These are phyloP conservation scores for Silene noctiflora DNA, from an alignment of 179 eudicot genomes.

Conservation along the genomic window DNA sequence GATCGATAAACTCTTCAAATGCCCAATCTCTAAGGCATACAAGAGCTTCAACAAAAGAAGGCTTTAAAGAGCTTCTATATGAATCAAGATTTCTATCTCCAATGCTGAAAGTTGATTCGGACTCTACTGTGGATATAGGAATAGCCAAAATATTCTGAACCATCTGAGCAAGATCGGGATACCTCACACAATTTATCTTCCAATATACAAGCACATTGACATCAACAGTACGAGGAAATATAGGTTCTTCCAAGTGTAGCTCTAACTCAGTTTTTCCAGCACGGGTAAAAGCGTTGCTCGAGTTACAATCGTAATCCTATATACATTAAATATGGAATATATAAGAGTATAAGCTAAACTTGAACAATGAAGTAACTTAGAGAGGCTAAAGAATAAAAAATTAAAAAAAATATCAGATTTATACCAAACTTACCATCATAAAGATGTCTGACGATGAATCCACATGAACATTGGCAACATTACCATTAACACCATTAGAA, in stretches of 20 bases:
- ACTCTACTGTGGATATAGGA: background rate
- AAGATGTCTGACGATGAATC: background rate
- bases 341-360: background rate
- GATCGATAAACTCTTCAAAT: no score
- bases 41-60: background rate
- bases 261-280: background rate
- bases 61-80: background rate
- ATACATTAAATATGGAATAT: no score
- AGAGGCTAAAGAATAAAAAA: no score
- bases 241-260: background rate
- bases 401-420: background rate
- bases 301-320: background rate
- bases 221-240: background rate
- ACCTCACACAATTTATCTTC: background rate
- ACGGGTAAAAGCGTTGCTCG: background rate
- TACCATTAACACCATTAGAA: no score
- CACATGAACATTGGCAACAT: background rate
- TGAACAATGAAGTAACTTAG: background rate
- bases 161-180: background rate
- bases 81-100: background rate
- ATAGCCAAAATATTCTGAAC: background rate
- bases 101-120: background rate
- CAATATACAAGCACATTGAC: background rate
- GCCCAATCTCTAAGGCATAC: background rate
- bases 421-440: background rate